Percentiles rank a stretch among this genome's conserved stretches.
Evolutionary conservation across 1,139 yeast genomes (phyloP).

Genomic region (Sugiyamaella pinicola): DNA sequence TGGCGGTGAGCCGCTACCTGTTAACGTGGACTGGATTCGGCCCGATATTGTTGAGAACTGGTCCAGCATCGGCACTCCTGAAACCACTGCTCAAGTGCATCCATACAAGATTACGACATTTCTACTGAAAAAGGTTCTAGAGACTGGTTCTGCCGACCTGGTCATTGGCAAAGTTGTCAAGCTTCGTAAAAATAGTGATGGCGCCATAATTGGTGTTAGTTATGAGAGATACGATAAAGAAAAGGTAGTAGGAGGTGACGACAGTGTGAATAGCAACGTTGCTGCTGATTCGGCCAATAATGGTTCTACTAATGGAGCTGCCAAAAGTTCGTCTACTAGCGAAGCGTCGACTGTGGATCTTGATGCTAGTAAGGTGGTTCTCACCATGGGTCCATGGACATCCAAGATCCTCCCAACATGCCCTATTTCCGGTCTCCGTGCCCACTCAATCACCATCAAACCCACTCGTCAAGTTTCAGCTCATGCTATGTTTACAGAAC

Average conservation of each 20-base stretch:
- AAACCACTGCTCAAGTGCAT: constrained; percentile 95
- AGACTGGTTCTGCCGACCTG: constrained; percentile 80
- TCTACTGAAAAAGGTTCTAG: constrained; percentile 76
- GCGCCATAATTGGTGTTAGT: constrained; percentile 30
- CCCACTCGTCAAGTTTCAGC: constrained; percentile 78
- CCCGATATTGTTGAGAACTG: constrained; percentile 67
- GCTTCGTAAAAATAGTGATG: constrained; percentile 31
- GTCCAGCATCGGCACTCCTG: constrained; percentile 80
- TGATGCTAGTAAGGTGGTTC: constrained; percentile 72
- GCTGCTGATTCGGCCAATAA: too few species aligned
- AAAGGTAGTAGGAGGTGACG: not conserved
- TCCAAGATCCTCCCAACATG: constrained; percentile 85
- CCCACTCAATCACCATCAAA: constrained; percentile 89
- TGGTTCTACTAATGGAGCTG: too few species aligned
- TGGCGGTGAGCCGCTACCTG: constrained; percentile 52
- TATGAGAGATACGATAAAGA: constrained; percentile 22
- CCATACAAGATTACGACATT: constrained; percentile 90
- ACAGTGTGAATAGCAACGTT: not conserved
- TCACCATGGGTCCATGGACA: constrained; percentile 96
- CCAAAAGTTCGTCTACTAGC: not conserved
- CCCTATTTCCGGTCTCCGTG: constrained; percentile 88
- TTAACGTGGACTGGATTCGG: constrained; percentile 80
- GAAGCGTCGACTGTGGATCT: constrained; percentile 37
- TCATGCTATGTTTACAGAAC: constrained; percentile 90
- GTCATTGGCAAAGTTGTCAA: constrained; percentile 72